These are phyloP conservation scores for Miamiensis avidus DNA, from an alignment of 169 alveolate species.

Conservation along the genomic window DNA sequence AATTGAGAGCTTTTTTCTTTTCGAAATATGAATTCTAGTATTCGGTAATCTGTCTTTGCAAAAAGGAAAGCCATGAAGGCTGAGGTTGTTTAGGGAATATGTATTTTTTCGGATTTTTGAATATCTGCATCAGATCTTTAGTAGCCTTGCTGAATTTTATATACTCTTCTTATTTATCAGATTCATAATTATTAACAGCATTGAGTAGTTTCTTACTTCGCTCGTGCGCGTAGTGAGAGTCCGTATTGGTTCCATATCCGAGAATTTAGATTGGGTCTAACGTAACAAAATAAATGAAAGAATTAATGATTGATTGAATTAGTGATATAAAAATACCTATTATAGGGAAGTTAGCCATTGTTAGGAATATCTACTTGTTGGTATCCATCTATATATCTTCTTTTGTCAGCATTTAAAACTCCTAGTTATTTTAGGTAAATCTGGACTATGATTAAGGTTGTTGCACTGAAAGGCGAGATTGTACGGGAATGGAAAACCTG, in stretches of 20 bases:
- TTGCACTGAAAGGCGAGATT: too few species aligned
- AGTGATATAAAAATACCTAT: neutral
- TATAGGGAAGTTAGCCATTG: neutral
- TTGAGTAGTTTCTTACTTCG: neutral
- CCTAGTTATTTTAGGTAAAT: too few species aligned
- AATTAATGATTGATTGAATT: too few species aligned
- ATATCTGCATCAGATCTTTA: neutral
- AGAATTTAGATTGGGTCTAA: neutral
- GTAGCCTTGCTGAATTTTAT: neutral
- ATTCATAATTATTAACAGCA: neutral
- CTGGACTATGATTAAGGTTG: too few species aligned
- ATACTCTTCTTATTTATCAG: neutral
- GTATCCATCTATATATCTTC: neutral
- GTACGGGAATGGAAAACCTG: too few species aligned
- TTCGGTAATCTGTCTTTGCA: neutral
- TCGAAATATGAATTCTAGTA: neutral
- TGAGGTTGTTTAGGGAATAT: neutral
- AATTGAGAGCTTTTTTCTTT: too few species aligned
- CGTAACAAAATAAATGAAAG: too few species aligned
- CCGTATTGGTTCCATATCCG: neutral
- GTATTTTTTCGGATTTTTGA: neutral
- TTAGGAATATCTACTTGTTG: neutral
- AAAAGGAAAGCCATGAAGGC: neutral
- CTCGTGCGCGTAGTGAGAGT: neutral
- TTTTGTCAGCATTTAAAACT: neutral